Conservation (phyloP, 169 alveolate genomes). For the Eimeria maxima region DNA sequence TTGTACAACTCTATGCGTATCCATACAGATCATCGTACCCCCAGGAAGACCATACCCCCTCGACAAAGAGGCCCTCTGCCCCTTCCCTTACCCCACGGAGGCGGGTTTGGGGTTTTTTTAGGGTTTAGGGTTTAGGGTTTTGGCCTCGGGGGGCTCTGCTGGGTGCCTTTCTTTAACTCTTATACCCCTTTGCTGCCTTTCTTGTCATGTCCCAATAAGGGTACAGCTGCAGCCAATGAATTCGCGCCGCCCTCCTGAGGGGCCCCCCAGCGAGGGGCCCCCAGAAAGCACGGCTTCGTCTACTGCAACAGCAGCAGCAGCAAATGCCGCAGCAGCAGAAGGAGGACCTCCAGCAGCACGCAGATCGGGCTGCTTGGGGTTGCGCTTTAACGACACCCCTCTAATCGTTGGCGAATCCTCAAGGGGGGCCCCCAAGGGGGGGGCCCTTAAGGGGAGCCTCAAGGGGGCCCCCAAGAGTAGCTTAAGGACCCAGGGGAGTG, state of each 20-base stretch:
- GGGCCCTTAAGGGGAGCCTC: too few species aligned
- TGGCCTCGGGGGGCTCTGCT: not conserved
- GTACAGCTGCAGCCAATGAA: not conserved
- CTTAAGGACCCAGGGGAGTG: not conserved
- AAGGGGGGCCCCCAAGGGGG: too few species aligned
- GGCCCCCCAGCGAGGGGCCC: conserved; percentile 35
- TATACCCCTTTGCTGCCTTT: not conserved
- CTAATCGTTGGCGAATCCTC: not conserved
- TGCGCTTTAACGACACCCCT: not conserved
- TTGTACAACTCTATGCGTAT: not conserved
- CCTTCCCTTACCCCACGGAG: not conserved
- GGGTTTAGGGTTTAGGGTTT: not conserved
- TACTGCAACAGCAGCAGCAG: conserved; percentile 27
- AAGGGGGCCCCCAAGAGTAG: not conserved
- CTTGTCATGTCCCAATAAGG: not conserved
- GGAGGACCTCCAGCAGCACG: conserved; percentile 19
- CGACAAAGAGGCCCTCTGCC: not conserved
- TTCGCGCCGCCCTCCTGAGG: conserved; percentile 20
- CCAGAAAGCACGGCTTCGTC: not conserved
- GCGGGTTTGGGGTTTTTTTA: not conserved
- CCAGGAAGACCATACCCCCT: not conserved
- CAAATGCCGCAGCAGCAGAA: conserved; percentile 15
- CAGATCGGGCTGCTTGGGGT: not conserved
- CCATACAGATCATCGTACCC: not conserved
- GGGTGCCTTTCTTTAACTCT: too few species aligned